phyloP scores from a whole-genome alignment of 805 yeast genomes.

The Danielia reshetovae region DNA sequence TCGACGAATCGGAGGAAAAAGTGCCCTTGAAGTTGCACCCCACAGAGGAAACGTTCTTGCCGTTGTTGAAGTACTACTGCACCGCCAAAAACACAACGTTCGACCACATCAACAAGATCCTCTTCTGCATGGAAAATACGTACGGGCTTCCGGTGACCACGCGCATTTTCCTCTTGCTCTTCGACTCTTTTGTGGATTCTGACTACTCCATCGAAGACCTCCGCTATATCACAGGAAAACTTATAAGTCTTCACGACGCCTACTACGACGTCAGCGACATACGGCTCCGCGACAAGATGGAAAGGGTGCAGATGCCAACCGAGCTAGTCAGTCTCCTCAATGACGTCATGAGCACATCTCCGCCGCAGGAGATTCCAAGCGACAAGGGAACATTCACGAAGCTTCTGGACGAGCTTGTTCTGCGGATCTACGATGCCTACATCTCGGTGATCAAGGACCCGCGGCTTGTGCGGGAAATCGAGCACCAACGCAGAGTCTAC shows the following conservation, averaged over 20 bases:
- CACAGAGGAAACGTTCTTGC: slow-evolving; percentile 23
- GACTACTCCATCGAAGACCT: slow-evolving; percentile 5
- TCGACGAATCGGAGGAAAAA: slow-evolving; percentile 14
- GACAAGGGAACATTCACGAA: slow-evolving; percentile 10
- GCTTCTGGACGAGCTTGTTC: slow-evolving; percentile 12
- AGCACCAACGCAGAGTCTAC: too few species aligned
- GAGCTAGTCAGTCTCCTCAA: slow-evolving; percentile 4
- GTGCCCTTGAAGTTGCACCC: slow-evolving; percentile 18
- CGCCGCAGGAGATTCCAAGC: slow-evolving; percentile 1
- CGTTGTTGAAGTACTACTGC: slow-evolving; percentile 18
- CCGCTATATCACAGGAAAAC: slow-evolving; percentile 7
- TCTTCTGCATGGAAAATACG: slow-evolving; percentile 17
- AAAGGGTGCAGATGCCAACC: slow-evolving; percentile 8
- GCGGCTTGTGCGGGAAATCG: not conserved
- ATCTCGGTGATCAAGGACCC: not conserved
- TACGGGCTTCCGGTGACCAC: slow-evolving; percentile 31
- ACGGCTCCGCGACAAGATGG: slow-evolving; percentile 10
- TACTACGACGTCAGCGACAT: slow-evolving; percentile 9
- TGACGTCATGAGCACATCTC: slow-evolving; percentile 3
- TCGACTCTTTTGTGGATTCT: slow-evolving; percentile 12
- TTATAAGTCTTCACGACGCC: slow-evolving; percentile 11
- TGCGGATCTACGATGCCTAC: slow-evolving; percentile 5
- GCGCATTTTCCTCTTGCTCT: slow-evolving; percentile 21
- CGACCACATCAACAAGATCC: slow-evolving; percentile 9
- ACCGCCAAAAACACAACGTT: slow-evolving; percentile 6